Percentiles rank a stretch among this genome's conserved stretches.
These are phyloP conservation scores for Colletotrichum acutatum DNA, from an alignment of 2,329 filamentous ascomycete genomes.

Conservation along the genomic window DNA sequence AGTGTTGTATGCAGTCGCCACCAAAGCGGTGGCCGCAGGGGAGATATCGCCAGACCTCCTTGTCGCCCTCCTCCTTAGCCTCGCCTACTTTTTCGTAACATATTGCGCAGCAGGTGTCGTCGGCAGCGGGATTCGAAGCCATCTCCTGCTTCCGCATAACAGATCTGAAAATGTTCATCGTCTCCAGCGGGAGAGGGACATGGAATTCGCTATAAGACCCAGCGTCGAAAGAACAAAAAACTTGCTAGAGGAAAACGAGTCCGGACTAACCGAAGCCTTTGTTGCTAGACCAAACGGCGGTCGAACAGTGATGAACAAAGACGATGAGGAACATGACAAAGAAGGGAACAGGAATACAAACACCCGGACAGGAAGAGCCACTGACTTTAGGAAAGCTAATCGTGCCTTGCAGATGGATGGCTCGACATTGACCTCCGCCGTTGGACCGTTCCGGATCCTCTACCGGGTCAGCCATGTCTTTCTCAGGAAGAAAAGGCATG, in stretches of 20 bases:
- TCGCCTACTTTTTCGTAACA: conserved; percentile 55
- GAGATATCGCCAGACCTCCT: conserved; percentile 53
- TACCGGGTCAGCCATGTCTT: conserved; percentile 24
- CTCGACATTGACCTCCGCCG: conserved; percentile 33
- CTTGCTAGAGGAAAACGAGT: neutral
- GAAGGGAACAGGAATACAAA: neutral
- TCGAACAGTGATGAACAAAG: conserved; percentile 18
- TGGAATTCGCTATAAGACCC: conserved; percentile 7
- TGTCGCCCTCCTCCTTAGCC: conserved; percentile 48
- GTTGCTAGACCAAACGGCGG: conserved; percentile 15
- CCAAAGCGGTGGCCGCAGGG: conserved; percentile 58
- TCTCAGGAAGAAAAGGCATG: conserved; percentile 15
- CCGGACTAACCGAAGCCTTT: conserved; percentile 14
- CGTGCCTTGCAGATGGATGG: conserved; percentile 34
- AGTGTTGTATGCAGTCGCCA: conserved; percentile 54
- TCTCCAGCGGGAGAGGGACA: conserved; percentile 7
- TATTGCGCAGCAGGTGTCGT: conserved; percentile 49
- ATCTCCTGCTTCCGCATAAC: conserved; percentile 38
- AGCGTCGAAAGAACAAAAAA: neutral
- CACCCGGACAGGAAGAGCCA: conserved; percentile 7
- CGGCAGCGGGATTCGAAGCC: conserved; percentile 28
- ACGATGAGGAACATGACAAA: conserved; percentile 1
- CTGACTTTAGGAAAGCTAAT: conserved; percentile 33
- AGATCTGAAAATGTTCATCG: conserved; percentile 33
- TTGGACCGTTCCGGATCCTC: conserved; percentile 21